Base-by-base conservation (phyloP, 2,329 filamentous ascomycete species). In the Cercospora zeae-maydis region DNA sequence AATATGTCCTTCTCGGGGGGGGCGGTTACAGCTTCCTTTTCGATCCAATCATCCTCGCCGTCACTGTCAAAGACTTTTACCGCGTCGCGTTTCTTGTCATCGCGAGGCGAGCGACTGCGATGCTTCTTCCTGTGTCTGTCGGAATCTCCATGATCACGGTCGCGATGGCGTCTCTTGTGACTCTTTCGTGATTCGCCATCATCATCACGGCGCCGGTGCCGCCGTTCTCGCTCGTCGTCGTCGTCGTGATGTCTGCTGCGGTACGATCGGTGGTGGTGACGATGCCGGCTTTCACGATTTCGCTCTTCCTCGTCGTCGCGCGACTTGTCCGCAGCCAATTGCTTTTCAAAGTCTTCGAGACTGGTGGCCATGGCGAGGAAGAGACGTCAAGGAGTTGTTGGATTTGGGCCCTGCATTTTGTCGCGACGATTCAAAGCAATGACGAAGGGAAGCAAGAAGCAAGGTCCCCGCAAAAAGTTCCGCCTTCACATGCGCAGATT, bases 341-440 rank as follows among this genome's bases (percentile, higher is more conserved):
- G 81, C 74, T 88, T 90, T 75, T 96, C 92, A 63, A 96, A 96
- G 62, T 93, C 90, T 69, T 87, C 85, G 63, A 88, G 74, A 4
- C 82, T 81, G 85, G 87, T 87, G 30, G 56, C 60, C 21, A 24
- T 54, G 61, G 14, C 14, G 37, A 27, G 36, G 42, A 24, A 30
- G 6, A n/a, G 42, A 14, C n/a, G 42, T 49, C 14, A 31, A 19
- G n/a, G 19, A 33, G 31, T 54, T 56, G 56, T 34, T 27, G 21
- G 39, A 10, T 30, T 60, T 21, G 49, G 19, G 27, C 24, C 27
- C 49, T 53, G 49, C 31, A 31, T 34, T 33, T 31, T 34, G 19
- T 31, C 27, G 14, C n/a, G 49, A 53, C 27, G 27, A 33, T 34
- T 16, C 24, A 27, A 16, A 53, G 49, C 42, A 49, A 53, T 53